Percentiles rank a stretch among this genome's conserved stretches.
These are phyloP conservation scores for Suillus brevipes DNA, from an alignment of 768 basidiomycete genomes.

Conservation along the genomic window DNA sequence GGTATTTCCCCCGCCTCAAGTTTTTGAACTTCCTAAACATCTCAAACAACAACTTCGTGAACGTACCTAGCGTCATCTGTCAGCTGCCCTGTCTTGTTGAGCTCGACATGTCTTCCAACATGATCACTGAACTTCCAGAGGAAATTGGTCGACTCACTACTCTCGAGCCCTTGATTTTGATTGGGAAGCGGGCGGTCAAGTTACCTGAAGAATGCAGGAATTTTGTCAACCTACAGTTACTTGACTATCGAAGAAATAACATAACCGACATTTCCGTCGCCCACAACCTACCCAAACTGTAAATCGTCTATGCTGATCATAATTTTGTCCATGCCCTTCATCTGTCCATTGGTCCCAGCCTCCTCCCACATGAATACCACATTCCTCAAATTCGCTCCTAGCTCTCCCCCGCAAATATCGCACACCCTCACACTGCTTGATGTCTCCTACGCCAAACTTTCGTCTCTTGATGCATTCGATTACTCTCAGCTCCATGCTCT, in stretches of 20 bases:
- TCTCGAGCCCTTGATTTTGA: slow-evolving; percentile 73
- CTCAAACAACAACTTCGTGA: slow-evolving; percentile 91
- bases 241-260: slow-evolving; percentile 86
- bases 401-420: slow-evolving; percentile 43
- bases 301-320: slow-evolving; percentile 73
- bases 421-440: slow-evolving; percentile 76
- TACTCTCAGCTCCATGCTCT: slow-evolving; percentile 75
- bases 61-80: slow-evolving; percentile 73
- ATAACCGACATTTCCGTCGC: slow-evolving; percentile 75
- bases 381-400: slow-evolving; percentile 61
- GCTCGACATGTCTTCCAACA: slow-evolving; percentile 95
- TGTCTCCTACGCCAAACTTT: slow-evolving; percentile 85
- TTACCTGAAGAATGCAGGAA: slow-evolving; percentile 64
- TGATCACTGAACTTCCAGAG: slow-evolving; percentile 76
- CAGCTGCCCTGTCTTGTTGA: slow-evolving; percentile 73
- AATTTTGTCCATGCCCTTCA: slow-evolving; percentile 83
- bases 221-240: slow-evolving; percentile 59
- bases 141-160: slow-evolving; percentile 68
- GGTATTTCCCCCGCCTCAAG: slow-evolving; percentile 77
- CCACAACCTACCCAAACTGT: slow-evolving; percentile 67
- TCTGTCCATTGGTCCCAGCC: slow-evolving; percentile 65
- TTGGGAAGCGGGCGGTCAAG: slow-evolving; percentile 79
- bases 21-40: slow-evolving; percentile 81
- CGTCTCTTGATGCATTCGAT: slow-evolving; percentile 73
- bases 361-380: slow-evolving; percentile 91